A percentile compares a stretch with the other conserved stretches of the same genome.
phyloP scores from a whole-genome alignment of 1,284 basidiomycete species.

The Microbotryum silenes-acaulis region DNA sequence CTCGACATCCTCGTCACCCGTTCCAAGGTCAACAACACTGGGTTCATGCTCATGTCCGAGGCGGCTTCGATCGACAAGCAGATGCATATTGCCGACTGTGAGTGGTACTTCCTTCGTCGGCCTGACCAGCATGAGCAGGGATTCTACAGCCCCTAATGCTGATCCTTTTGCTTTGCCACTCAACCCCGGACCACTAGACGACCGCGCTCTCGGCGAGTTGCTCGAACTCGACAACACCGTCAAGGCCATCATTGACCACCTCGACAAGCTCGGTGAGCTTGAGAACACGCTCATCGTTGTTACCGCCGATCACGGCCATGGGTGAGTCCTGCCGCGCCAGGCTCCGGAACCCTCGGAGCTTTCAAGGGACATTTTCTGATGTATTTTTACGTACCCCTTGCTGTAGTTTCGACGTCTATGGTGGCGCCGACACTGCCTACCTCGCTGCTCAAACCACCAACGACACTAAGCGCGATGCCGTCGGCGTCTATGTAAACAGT shows the following conservation, averaged over 20 bases:
- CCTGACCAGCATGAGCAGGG: not conserved
- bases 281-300: constrained; percentile 45
- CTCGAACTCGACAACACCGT: constrained; percentile 46
- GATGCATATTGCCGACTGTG: constrained; percentile 23
- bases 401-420: constrained; percentile 40
- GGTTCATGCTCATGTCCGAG: constrained; percentile 45
- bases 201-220: constrained; percentile 44
- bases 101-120: not conserved
- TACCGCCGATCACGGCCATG: constrained; percentile 44
- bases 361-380: not conserved
- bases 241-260: constrained; percentile 41
- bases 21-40: constrained; percentile 37
- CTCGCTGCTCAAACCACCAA: constrained; percentile 38
- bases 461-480: constrained; percentile 41
- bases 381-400: not conserved
- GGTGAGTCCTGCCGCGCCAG: not conserved
- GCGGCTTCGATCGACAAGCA: constrained; percentile 44
- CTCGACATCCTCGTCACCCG: constrained; percentile 43
- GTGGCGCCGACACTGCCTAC: constrained; percentile 42
- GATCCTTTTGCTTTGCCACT: no score
- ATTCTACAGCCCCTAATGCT: not conserved
- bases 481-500: constrained; percentile 41
- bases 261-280: constrained; percentile 41
- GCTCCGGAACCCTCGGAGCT: no score
- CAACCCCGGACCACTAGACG: constrained; percentile 17